Conservation (phyloP, 2,329 filamentous ascomycete genomes). For the Pseudogymnoascus sp. region DNA sequence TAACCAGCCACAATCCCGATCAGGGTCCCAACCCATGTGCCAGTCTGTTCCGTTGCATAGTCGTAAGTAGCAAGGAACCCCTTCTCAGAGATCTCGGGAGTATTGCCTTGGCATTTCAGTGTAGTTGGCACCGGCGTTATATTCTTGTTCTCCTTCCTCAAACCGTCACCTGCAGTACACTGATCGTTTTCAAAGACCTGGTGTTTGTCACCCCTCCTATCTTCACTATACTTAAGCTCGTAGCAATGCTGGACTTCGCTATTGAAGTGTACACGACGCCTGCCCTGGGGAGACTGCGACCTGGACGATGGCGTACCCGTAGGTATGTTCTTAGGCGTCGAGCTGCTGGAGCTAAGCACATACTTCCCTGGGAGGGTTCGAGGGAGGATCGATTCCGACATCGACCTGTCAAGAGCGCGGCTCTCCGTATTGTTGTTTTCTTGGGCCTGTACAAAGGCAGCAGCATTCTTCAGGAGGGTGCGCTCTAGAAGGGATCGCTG, state of each 20-base stretch:
- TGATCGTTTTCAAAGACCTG: not conserved
- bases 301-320: too few species aligned
- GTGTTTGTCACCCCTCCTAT: too few species aligned
- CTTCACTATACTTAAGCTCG: too few species aligned
- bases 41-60: not conserved
- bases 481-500: slow-evolving; percentile 79
- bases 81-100: too few species aligned
- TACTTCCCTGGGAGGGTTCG: not conserved
- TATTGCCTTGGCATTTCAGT: slow-evolving; percentile 1
- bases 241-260: too few species aligned
- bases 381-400: not conserved
- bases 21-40: not conserved
- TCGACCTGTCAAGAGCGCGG: not conserved
- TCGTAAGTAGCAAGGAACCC: not conserved
- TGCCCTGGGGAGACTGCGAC: too few species aligned
- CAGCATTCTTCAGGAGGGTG: slow-evolving; percentile 66
- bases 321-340: too few species aligned
- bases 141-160: not conserved
- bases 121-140: not conserved
- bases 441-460: slow-evolving; percentile 10
- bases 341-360: not conserved
- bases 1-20: not conserved
- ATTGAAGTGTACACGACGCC: too few species aligned
- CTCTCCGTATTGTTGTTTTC: not conserved
- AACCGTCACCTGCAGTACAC: not conserved